phyloP scores from a whole-genome alignment of 805 yeast genomes.

The Saccharomycopsis oosterbeekiorum region DNA sequence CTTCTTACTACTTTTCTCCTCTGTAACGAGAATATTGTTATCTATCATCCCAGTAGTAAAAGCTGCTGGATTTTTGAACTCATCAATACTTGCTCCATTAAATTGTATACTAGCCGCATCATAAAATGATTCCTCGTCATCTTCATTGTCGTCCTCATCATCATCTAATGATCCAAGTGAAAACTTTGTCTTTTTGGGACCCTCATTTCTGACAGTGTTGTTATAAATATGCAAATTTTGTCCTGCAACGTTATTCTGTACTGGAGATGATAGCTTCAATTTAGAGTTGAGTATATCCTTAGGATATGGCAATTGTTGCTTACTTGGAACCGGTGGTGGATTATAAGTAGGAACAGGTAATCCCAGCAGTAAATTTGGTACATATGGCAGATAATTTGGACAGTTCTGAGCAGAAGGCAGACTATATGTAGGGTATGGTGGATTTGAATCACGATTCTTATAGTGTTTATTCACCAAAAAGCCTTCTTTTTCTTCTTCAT shows the following conservation, averaged over 20 bases:
- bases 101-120: background rate
- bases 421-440: background rate
- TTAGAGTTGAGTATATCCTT: background rate
- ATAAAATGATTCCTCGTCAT: background rate
- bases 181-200: background rate
- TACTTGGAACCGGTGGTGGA: background rate
- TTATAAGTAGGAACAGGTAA: background rate
- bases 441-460: background rate
- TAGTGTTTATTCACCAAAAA: background rate
- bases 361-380: too few relatives aligned
- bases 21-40: background rate
- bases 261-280: background rate
- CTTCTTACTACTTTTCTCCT: background rate
- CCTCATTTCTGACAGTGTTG: background rate
- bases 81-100: background rate
- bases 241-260: background rate
- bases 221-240: background rate
- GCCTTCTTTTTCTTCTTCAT: background rate
- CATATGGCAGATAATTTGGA: background rate
- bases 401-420: background rate
- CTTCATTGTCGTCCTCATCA: background rate
- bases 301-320: background rate
- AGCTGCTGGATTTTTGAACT: slow-evolving; percentile 1
- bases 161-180: background rate
- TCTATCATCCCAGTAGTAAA: background rate